Evolutionary conservation across 129 eudicot genomes (phyloP), one percentile per base, ranked within the genome.

Genomic region (Artemisia annua): DNA sequence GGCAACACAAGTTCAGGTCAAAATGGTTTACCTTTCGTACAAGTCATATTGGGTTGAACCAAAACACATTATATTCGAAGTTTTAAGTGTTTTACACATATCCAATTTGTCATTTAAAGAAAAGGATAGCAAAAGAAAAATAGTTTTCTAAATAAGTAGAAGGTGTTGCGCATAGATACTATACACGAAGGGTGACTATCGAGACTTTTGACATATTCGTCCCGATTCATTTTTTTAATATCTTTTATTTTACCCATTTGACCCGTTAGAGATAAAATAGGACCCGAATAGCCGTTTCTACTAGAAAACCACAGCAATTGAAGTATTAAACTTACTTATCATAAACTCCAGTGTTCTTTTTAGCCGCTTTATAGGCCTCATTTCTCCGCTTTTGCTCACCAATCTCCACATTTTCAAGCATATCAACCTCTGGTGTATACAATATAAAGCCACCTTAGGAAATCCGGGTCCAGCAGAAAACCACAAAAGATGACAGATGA

Each of bases 321-420:
- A 53, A 68, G 22, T 56, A 69, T 55, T 50, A 32, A 49, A 65
- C 90, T 86, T 84, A 94, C 99, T 90, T 95, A 76, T 94, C 97
- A 81, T 88, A 88, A 71, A 75, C 82, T 77, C 97, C 91, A 4
- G 80, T 71, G 78, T 73, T 84, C 88, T 76, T 95, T 86, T 90
- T 95, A 58, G 97, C 88, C 15, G 96, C 91, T 75, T 83, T 88
- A 53, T 95, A 95, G 73, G 99, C 99, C 64, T 95, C 99, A 35
- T 82, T 79, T 83, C 99, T 90, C 78, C 80, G 85, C 83, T 88
- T 90, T 64, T 95, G 99, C 82, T 90, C 99, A 50, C 99, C 97
- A 19, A 95, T 95, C 88, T 95, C 99, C 84, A 88, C 91, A 86
- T 95, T 95, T 83, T 95, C 99, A 82, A 95, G 99, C 94, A 90